Percentiles rank a stretch among this genome's conserved stretches.
These are phyloP conservation scores for Singerocomus rubriflavus DNA, from an alignment of 1,284 basidiomycete species.

Conservation along the genomic window DNA sequence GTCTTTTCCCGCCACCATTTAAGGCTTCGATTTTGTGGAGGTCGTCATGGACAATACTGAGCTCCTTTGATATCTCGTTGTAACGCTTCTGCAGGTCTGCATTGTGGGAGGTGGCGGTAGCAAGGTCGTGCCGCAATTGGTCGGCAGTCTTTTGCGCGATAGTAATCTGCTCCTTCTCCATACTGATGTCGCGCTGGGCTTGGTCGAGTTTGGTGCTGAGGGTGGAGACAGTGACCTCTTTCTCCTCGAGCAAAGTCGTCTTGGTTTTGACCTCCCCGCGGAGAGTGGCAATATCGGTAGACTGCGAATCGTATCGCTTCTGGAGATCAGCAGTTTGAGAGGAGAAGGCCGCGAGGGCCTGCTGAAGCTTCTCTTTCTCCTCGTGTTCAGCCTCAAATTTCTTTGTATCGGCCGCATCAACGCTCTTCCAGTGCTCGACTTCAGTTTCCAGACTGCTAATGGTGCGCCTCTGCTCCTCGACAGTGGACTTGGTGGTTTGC, in stretches of 20 bases:
- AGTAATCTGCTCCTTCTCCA: neutral
- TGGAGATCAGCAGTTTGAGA: slow-evolving; percentile 1
- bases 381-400: neutral
- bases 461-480: too few species aligned
- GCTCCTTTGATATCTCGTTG: neutral
- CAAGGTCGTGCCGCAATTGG: slow-evolving; percentile 5
- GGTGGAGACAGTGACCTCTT: neutral
- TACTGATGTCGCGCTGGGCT: neutral
- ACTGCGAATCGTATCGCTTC: neutral
- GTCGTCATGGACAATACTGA: neutral
- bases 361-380: slow-evolving; percentile 4
- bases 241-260: neutral
- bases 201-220: neutral
- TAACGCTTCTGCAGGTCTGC: slow-evolving; percentile 2
- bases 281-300: neutral
- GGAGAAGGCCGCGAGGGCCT: neutral
- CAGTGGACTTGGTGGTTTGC: too few species aligned
- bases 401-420: neutral
- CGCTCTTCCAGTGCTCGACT: too few species aligned
- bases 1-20: neutral
- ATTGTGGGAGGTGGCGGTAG: neutral
- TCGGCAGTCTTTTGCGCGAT: neutral
- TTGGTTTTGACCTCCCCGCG: neutral
- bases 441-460: too few species aligned
- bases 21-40: neutral